These are phyloP conservation scores for Fusarium burgessii DNA, from an alignment of 2,329 filamentous ascomycete species.

Conservation along the genomic window DNA sequence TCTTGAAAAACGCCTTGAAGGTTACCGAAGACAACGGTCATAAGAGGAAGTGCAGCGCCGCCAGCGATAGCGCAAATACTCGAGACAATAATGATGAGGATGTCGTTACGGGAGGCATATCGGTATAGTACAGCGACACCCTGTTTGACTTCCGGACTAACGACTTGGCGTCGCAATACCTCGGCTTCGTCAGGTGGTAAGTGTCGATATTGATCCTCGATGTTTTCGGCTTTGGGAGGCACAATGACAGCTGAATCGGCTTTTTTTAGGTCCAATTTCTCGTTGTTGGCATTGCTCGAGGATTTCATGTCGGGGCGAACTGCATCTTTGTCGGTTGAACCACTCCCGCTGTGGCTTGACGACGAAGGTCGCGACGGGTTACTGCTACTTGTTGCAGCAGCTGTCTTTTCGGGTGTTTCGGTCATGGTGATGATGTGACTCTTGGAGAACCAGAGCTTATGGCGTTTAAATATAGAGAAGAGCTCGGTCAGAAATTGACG, in stretches of 20 bases:
- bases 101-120: constrained; percentile 75
- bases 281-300: constrained; percentile 26
- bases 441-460: not conserved
- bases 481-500: not conserved
- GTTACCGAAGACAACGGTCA: constrained; percentile 85
- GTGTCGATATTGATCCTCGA: constrained; percentile 69
- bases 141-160: constrained; percentile 72
- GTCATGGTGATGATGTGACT: constrained; percentile 32
- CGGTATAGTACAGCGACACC: constrained; percentile 75
- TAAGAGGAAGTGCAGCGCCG: constrained; percentile 81
- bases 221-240: constrained; percentile 51
- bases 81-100: constrained; percentile 72
- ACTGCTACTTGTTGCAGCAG: constrained; percentile 36
- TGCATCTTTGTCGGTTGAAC: constrained; percentile 49
- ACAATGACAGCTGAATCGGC: constrained; percentile 58
- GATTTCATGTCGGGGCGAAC: constrained; percentile 24
- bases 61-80: constrained; percentile 75
- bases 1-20: constrained; percentile 78
- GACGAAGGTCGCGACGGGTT: constrained; percentile 45
- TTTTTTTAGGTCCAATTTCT: constrained; percentile 52
- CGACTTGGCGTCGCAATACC: constrained; percentile 76
- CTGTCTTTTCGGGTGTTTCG: constrained; percentile 44
- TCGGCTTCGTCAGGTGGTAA: constrained; percentile 74
- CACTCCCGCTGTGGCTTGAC: constrained; percentile 50
- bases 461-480: not conserved